Evolutionary conservation across 257 asterid species (phyloP), one percentile per base, ranked within the genome.

Genomic region (Nicotiana knightiana): DNA sequence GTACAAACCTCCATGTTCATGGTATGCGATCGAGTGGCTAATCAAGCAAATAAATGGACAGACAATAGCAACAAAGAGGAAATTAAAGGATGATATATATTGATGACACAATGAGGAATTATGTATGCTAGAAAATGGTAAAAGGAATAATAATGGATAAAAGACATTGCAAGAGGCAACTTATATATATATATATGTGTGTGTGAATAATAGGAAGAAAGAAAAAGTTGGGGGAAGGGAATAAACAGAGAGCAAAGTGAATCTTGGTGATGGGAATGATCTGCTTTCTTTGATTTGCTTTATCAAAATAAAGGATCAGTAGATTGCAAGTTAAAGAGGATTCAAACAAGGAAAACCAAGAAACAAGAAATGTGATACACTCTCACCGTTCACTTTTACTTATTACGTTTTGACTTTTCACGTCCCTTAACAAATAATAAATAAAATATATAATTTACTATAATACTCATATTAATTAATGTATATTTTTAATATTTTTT

Each of bases 251-350:
- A 43, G 15, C 78, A 86, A 88, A 85, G 87, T 82, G 90, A 86
- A 87, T 87, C 87, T 88, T 68, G 86, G 82, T 78, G 82, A 43
- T 71, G 78, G 13, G 59, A 71, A 46, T 24, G 24, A 71, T 85
- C 66, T 85, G 84, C 83, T 85, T 81, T 76, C 13, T 21, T 70
- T 80, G 66, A 66, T 79, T 87, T 88, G 79, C 87, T 85, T 88
- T 87, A 62, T 85, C 80, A 63, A 85, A 32, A 32, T 32, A 32
- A 79, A 76, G 80, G 55, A 84, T 73, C 39, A 73, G 26, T 73
- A 73, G 39, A 24, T 73, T 26, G 79, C 62, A 48, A 73, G 28
- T 24, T 48, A 17, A 65, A 32, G 17, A 24, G 35, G 33, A 11
- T 62, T 62, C 66, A 61, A 53, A 59, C 67, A 33, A 17, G 61